A percentile compares a stretch with the other conserved stretches of the same genome.
These are phyloP conservation scores for Lachancea dasiensis DNA, from an alignment of 805 yeast genomes.

Conservation along the genomic window DNA sequence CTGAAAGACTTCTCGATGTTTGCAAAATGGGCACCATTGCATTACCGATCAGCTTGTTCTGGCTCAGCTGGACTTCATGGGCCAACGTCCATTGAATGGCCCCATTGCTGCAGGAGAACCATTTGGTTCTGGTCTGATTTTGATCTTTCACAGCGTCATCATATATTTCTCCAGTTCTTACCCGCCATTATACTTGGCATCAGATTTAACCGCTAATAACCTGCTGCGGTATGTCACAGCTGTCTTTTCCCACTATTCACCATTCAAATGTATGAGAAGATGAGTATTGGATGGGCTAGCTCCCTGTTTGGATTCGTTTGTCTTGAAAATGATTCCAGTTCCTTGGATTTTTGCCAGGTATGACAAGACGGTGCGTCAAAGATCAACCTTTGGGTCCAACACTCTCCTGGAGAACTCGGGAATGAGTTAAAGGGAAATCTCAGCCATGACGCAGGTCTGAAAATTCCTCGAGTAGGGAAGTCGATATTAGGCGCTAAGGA, in stretches of 20 bases:
- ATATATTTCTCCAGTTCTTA: conserved; percentile 64
- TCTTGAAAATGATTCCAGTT: conserved; percentile 63
- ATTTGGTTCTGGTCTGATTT: conserved; percentile 66
- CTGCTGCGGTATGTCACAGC: conserved; percentile 69
- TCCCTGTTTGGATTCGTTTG: conserved; percentile 60
- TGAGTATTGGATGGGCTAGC: conserved; percentile 77
- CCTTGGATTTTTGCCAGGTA: conserved; percentile 62
- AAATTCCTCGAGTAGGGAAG: too few relatives aligned
- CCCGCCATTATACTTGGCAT: conserved; percentile 73
- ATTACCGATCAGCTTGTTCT: conserved; percentile 63
- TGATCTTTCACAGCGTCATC: conserved; percentile 64
- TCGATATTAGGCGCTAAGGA: too few relatives aligned
- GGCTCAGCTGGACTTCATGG: conserved; percentile 78
- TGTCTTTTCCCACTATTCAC: conserved; percentile 82
- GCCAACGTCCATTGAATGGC: conserved; percentile 65
- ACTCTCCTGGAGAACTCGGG: conserved; percentile 46
- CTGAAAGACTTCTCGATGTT: conserved; percentile 54
- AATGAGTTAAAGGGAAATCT: conserved; percentile 29
- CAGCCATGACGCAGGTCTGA: too few relatives aligned
- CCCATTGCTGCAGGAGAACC: conserved; percentile 70
- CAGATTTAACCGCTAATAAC: conserved; percentile 88
- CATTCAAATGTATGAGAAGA: conserved; percentile 68
- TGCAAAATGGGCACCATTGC: conserved; percentile 64
- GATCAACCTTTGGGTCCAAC: conserved; percentile 54
- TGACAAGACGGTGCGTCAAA: conserved; percentile 52